These are phyloP conservation scores for Clonostachys chloroleuca DNA, from an alignment of 2,329 filamentous ascomycete species.

Conservation along the genomic window DNA sequence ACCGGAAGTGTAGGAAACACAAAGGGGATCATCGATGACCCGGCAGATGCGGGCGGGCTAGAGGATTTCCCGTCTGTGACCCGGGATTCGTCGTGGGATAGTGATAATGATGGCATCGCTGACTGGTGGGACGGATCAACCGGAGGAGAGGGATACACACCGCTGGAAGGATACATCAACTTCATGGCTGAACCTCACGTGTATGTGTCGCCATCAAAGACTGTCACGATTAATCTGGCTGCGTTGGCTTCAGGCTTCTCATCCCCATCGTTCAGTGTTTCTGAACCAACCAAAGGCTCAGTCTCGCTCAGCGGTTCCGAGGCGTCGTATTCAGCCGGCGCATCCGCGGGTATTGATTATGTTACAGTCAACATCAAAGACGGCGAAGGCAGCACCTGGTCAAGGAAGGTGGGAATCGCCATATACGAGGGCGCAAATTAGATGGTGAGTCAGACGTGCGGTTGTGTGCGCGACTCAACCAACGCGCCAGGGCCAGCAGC, in stretches of 20 bases:
- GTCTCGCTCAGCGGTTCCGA: neutral
- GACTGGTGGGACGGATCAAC: conserved; percentile 27
- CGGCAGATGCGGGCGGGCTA: conserved; percentile 21
- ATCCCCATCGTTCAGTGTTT: neutral
- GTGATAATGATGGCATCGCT: conserved; percentile 22
- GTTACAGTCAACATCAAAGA: neutral
- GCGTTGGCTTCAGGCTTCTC: conserved; percentile 13
- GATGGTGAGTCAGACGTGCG: neutral
- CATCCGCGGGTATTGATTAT: neutral
- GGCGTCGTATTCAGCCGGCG: neutral
- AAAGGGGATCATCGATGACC: conserved; percentile 23
- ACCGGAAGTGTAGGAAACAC: conserved; percentile 18
- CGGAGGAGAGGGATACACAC: conserved; percentile 19
- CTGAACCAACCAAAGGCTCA: neutral
- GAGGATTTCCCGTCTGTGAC: conserved; percentile 19
- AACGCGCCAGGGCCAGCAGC: too few species aligned
- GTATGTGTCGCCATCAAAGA: conserved; percentile 15
- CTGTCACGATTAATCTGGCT: conserved; percentile 14
- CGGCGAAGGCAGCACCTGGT: neutral
- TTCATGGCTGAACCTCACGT: conserved; percentile 25
- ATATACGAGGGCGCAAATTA: neutral
- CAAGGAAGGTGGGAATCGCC: neutral
- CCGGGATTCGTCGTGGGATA: conserved; percentile 19
- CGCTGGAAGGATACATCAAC: conserved; percentile 24
- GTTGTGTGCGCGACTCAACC: too few species aligned